A percentile compares a stretch with the other conserved stretches of the same genome.
phyloP scores from a whole-genome alignment of 176 grass and related monocot species.

The Hordeum marinum region DNA sequence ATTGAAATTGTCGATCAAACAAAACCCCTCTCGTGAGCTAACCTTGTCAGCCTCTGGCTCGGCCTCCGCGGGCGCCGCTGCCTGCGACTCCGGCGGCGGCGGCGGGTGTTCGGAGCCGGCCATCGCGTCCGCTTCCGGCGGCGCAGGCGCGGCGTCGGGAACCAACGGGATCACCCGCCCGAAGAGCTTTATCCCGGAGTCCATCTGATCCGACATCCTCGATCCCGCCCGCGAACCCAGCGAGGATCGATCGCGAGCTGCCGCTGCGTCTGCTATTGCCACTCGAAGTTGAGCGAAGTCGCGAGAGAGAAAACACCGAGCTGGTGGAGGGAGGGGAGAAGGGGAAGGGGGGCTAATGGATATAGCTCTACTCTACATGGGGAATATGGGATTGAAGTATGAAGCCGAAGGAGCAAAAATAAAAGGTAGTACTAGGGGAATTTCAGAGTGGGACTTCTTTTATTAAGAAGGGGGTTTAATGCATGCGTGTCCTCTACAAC shows the following conservation, averaged over 20 bases:
- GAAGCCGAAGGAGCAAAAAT: conserved; percentile 16
- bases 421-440: conserved; percentile 1
- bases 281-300: neutral
- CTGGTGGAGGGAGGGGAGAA: neutral
- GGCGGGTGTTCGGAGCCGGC: neutral
- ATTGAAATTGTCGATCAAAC: neutral
- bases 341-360: conserved; percentile 17
- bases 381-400: conserved; percentile 14
- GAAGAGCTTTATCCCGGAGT: conserved; percentile 90
- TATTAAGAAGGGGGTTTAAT: neutral
- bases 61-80: neutral
- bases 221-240: neutral
- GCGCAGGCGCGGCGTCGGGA: neutral
- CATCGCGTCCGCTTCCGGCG: conserved; percentile 21
- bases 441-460: neutral
- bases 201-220: conserved; percentile 68
- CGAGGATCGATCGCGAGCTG: neutral
- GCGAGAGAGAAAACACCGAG: conserved; percentile 19
- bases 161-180: conserved; percentile 64
- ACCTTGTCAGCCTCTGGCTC: conserved; percentile 32
- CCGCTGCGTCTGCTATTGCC: neutral
- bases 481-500: neutral
- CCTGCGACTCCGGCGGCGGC: neutral
- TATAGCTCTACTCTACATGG: conserved; percentile 8
- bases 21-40: neutral